Evolutionary conservation across 2,329 filamentous ascomycete genomes (phyloP).

Genomic region (Sarocladiaceae sp.): DNA sequence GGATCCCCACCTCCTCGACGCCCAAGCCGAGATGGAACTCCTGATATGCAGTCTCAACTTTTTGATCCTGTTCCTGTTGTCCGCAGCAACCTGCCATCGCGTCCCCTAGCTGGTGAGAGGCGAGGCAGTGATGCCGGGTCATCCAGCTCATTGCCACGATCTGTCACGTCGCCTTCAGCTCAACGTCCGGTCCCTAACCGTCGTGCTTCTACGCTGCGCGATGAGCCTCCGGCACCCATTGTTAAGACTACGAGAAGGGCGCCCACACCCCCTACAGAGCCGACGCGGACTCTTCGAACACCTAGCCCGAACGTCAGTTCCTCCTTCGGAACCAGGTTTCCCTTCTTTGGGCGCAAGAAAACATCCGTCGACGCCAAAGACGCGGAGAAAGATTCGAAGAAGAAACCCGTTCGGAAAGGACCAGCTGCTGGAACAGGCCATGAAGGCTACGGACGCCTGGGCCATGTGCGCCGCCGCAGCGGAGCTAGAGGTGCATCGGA

Average conservation of each 20-base stretch:
- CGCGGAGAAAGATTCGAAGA: constrained; percentile 15
- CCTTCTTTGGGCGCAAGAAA: constrained; percentile 73
- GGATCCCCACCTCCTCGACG: constrained; percentile 43
- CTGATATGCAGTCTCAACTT: constrained; percentile 54
- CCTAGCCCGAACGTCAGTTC: constrained; percentile 52
- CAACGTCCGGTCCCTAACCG: background rate
- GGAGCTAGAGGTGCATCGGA: constrained; percentile 40
- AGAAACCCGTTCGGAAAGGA: constrained; percentile 61
- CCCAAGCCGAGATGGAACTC: constrained; percentile 66
- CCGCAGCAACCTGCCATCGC: constrained; percentile 56
- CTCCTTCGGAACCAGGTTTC: constrained; percentile 63
- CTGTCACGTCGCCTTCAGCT: background rate
- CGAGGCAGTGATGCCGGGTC: constrained; percentile 37
- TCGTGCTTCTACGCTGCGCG: constrained; percentile 1
- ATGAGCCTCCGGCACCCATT: background rate
- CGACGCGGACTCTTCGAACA: constrained; percentile 28
- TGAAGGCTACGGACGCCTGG: constrained; percentile 73
- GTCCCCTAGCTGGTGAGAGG: constrained; percentile 41
- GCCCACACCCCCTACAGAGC: constrained; percentile 12
- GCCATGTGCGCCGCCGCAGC: constrained; percentile 58
- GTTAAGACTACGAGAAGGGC: constrained; percentile 14
- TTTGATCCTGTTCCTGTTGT: constrained; percentile 50
- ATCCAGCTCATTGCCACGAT: background rate
- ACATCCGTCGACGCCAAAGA: constrained; percentile 47
- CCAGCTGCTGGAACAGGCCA: constrained; percentile 91